Evolutionary conservation across 1,139 yeast genomes (phyloP).

Genomic region (Wickerhamomyces sp.): DNA sequence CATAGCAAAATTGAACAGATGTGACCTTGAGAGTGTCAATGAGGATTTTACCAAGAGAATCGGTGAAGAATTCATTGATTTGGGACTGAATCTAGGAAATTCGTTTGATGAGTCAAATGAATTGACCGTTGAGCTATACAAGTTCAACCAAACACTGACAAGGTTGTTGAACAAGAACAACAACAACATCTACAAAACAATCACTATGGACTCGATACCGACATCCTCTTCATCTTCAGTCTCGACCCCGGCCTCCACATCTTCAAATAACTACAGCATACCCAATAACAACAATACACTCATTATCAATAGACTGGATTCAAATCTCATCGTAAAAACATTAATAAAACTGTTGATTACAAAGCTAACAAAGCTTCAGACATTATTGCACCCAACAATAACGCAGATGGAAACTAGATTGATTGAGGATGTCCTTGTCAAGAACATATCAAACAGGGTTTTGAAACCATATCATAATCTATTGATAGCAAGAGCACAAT

Average conservation of each 20-base stretch:
- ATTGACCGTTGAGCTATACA: conserved; percentile 17
- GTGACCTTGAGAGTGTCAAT: conserved; percentile 12
- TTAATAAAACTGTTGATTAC: conserved; percentile 5
- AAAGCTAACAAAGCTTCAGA: conserved; percentile 11
- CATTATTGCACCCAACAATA: conserved; percentile 3
- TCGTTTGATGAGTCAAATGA: conserved; percentile 8
- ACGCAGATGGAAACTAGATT: conserved; percentile 12
- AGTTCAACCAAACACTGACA: conserved; percentile 22
- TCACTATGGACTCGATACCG: background rate
- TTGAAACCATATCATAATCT: conserved; percentile 18
- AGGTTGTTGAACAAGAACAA: conserved; percentile 12
- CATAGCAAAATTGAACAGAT: conserved; percentile 8
- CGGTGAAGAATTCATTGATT: conserved; percentile 13
- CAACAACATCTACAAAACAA: background rate
- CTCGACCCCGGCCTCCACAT: background rate
- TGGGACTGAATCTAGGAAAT: conserved; percentile 15
- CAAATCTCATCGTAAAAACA: background rate
- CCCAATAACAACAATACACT: background rate
- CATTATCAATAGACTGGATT: background rate
- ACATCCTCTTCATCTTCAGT: background rate
- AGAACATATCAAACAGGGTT: conserved; percentile 17
- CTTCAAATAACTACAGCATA: background rate
- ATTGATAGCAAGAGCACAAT: conserved; percentile 11
- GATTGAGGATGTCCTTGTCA: conserved; percentile 18
- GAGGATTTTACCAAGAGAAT: conserved; percentile 9